These are phyloP conservation scores for Globisporangium carolinianum DNA, from an alignment of 352 stramenopile genomes.

Conservation along the genomic window DNA sequence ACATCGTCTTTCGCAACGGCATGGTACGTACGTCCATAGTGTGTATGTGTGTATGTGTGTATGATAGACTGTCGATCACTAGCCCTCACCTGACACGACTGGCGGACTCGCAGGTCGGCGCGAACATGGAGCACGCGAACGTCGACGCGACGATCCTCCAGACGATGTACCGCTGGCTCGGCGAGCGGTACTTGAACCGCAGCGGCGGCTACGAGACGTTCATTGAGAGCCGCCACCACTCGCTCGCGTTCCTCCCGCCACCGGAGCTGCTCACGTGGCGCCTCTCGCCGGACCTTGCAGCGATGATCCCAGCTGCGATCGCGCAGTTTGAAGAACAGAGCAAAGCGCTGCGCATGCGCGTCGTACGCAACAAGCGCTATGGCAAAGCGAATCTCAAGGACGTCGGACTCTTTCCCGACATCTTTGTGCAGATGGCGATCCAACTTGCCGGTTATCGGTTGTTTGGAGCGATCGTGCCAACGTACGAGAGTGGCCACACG, in stretches of 20 bases:
- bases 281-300: conserved; percentile 26
- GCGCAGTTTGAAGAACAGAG: conserved; percentile 63
- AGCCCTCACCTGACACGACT: no score
- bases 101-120: conserved; percentile 42
- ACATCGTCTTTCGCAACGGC: conserved; percentile 91
- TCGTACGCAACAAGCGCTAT: conserved; percentile 78
- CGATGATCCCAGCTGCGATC: conserved; percentile 44
- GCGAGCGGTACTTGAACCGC: conserved; percentile 55
- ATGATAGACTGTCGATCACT: no score
- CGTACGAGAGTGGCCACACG: conserved; percentile 94
- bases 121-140: conserved; percentile 93
- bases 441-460: conserved; percentile 89
- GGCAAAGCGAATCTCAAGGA: conserved; percentile 77
- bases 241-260: conserved; percentile 44
- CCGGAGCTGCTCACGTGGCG: conserved; percentile 51
- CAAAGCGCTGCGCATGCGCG: conserved; percentile 65
- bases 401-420: conserved; percentile 85
- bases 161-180: conserved; percentile 57
- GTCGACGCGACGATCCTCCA: conserved; percentile 89
- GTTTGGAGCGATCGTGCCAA: conserved; percentile 83
- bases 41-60: no score
- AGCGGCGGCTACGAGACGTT: conserved; percentile 56
- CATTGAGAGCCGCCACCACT: conserved; percentile 50
- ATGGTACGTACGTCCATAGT: conserved; percentile 27
- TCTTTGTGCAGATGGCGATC: conserved; percentile 92